Conservation (phyloP, 23 red algal genomes). For the Chondrus crispus region DNA sequence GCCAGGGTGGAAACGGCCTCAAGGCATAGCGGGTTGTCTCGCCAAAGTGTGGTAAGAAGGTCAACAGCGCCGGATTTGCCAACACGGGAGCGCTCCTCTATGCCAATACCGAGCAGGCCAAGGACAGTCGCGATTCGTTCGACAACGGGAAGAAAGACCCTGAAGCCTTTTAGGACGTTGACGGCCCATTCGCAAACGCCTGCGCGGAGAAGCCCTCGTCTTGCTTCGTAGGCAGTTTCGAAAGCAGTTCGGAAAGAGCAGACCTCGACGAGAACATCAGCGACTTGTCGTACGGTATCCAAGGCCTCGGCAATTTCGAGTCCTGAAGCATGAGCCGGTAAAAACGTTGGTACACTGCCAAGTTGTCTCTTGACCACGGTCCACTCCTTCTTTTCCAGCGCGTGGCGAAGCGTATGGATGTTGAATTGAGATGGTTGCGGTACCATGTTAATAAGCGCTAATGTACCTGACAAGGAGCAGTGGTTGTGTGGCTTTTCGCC, state of each 20-base stretch:
- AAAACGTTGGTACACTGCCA: background rate
- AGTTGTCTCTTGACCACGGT: too few relatives aligned
- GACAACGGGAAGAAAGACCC: background rate
- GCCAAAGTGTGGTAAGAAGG: constrained; percentile 9
- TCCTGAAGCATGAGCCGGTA: too few relatives aligned
- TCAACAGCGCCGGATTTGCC: constrained; percentile 30
- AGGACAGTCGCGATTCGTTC: background rate
- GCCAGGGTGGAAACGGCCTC: constrained; percentile 1
- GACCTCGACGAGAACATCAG: constrained; percentile 21
- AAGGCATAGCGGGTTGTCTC: background rate
- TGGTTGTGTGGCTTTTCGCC: too few relatives aligned
- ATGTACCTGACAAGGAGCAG: too few relatives aligned
- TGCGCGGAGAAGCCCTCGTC: constrained; percentile 9
- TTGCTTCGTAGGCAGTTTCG: background rate
- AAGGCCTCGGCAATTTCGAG: background rate
- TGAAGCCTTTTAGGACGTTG: background rate
- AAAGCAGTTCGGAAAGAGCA: background rate
- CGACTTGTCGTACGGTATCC: background rate
- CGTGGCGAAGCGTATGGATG: too few relatives aligned
- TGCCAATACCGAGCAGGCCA: background rate
- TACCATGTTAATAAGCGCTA: too few relatives aligned
- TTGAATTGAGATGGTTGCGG: too few relatives aligned
- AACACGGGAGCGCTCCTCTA: background rate
- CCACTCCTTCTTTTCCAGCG: too few relatives aligned
- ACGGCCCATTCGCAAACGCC: constrained; percentile 3